phyloP scores from a whole-genome alignment of 805 yeast species.

The Torulaspora indica region DNA sequence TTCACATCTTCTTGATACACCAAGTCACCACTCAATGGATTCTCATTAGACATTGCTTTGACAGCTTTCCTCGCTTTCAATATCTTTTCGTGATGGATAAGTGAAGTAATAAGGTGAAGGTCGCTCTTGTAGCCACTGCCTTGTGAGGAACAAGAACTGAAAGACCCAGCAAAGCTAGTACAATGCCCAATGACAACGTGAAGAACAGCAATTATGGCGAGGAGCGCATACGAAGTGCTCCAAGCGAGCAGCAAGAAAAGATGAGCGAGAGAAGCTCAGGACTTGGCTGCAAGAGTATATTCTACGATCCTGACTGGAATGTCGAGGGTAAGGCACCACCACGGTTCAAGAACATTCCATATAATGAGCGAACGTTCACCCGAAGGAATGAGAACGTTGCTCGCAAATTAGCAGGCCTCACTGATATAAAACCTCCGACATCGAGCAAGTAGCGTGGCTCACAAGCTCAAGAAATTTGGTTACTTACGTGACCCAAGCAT shows the following conservation, averaged over 20 bases:
- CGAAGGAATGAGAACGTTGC: conserved; percentile 18
- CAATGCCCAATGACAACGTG: background rate
- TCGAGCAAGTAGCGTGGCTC: background rate
- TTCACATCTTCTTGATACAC: conserved; percentile 18
- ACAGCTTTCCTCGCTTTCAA: background rate
- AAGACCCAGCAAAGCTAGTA: background rate
- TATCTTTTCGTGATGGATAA: background rate
- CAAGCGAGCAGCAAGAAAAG: background rate
- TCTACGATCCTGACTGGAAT: conserved; percentile 63
- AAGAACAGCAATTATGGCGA: background rate
- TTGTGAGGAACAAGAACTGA: background rate
- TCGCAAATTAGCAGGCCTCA: conserved; percentile 18
- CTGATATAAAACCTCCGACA: conserved; percentile 19
- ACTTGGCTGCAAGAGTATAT: conserved; percentile 49
- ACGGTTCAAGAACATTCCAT: conserved; percentile 29
- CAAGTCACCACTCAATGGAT: conserved; percentile 6
- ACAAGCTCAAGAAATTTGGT: background rate
- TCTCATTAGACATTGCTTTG: conserved; percentile 7
- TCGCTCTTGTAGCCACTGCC: background rate
- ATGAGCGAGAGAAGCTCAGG: conserved; percentile 12
- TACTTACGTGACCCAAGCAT: background rate
- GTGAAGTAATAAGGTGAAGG: background rate
- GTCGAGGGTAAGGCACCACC: conserved; percentile 53
- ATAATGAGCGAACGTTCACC: conserved; percentile 32
- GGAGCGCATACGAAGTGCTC: background rate